phyloP scores from a whole-genome alignment of 2,329 filamentous ascomycete genomes.

The Emmonsiellopsis sp. region DNA sequence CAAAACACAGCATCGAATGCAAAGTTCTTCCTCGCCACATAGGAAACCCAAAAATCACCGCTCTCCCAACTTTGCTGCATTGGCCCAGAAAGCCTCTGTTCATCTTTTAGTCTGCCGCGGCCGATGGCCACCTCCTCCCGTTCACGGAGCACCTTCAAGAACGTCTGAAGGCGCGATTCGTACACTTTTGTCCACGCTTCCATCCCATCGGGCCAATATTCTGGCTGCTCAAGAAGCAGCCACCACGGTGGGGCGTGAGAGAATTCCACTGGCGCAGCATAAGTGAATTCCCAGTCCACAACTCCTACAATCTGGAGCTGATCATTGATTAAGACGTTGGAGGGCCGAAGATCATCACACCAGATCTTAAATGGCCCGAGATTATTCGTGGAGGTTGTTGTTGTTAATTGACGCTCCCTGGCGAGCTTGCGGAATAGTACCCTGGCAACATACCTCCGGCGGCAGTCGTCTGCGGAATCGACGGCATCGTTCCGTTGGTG shows the following conservation, averaged over 20 bases:
- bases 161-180: constrained; percentile 9
- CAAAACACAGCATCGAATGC: constrained; percentile 21
- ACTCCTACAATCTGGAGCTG: constrained; percentile 29
- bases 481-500: constrained; percentile 20
- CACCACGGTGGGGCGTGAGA: constrained; percentile 33
- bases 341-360: constrained; percentile 31
- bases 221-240: constrained; percentile 25
- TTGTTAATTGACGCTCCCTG: background rate
- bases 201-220: constrained; percentile 13
- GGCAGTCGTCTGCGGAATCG: constrained; percentile 14
- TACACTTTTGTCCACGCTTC: constrained; percentile 10
- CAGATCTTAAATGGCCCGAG: constrained; percentile 27
- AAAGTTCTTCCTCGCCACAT: constrained; percentile 8
- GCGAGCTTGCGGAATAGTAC: constrained; percentile 14
- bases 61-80: constrained; percentile 15
- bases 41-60: too few species aligned
- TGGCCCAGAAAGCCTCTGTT: constrained; percentile 8
- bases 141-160: constrained; percentile 11
- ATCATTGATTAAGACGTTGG: constrained; percentile 33
- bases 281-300: constrained; percentile 36
- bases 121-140: constrained; percentile 10
- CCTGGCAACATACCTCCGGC: constrained; percentile 13
- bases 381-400: constrained; percentile 13
- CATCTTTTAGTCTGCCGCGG: constrained; percentile 4
- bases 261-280: constrained; percentile 34